Evolutionary conservation across 1,284 basidiomycete genomes (phyloP).

Genomic region (Gymnopus androsaceus): DNA sequence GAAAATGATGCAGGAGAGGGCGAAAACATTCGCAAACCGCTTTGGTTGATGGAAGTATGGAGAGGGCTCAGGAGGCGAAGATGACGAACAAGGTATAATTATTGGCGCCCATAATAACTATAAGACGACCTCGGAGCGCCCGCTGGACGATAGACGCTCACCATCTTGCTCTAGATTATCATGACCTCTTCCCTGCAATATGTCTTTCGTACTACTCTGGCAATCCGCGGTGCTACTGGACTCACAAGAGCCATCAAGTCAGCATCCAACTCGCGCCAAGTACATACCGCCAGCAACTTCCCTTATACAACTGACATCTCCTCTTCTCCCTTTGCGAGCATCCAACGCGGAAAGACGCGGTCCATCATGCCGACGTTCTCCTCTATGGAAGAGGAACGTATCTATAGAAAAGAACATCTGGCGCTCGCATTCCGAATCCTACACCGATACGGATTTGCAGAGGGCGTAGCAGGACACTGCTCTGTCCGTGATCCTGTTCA

Average conservation of each 20-base stretch:
- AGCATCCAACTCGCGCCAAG: background rate
- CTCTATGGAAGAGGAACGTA: conserved; percentile 1
- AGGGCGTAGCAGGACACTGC: conserved; percentile 4
- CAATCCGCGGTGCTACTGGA: no score
- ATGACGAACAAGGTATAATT: no score
- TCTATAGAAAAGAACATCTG: conserved; percentile 9
- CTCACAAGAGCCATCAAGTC: no score
- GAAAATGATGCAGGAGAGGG: no score
- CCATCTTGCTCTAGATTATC: no score
- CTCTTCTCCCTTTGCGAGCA: conserved; percentile 2
- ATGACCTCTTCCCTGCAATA: background rate
- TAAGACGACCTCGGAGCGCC: no score
- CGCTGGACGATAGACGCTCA: no score
- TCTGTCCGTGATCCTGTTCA: conserved; percentile 5
- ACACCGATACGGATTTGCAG: conserved; percentile 4
- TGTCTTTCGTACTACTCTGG: background rate
- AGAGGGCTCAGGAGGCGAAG: no score
- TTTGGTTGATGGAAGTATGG: no score
- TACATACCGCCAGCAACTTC: background rate
- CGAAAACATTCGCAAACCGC: no score
- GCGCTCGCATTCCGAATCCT: conserved; percentile 4
- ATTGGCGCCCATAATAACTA: no score
- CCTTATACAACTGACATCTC: background rate
- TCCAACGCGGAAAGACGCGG: conserved; percentile 6
- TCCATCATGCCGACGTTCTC: conserved; percentile 2